Evolutionary conservation across 2,329 filamentous ascomycete species (phyloP), one percentile per base, ranked within the genome.

Genomic region (Periglandula ipomoeae): DNA sequence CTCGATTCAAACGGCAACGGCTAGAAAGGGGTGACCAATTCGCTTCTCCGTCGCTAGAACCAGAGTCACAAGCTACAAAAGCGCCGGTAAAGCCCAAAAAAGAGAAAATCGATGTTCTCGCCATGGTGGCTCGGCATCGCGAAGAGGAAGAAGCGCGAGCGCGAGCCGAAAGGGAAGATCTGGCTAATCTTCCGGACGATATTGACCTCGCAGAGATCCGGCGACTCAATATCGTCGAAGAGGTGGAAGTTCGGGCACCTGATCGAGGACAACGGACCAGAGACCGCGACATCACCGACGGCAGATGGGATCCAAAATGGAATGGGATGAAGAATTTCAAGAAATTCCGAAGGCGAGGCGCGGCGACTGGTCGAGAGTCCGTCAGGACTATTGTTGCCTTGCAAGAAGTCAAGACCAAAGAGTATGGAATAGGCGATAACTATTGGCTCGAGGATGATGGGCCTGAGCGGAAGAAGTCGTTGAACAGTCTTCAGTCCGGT

Each of bases 251-350:
- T 0, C 75, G 72, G 22, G 49, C 59, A 53, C 55, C 59, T 58
- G 59, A 58, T 46, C 52, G 58, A 48, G 50, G 55, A 3, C 49
- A 56, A 26, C 62, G 55, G 48, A 65, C 56, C 52, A 55, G 58
- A 53, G 79, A 82, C n/a, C 67, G 72, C 49, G 74, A 78, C 19
- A 63, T 74, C 40, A 71, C 68, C 1, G 70, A 72, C 39, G 73
- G 75, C 5, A 76, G 87, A 37, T 96, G 91, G 90, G 80, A 96
- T 55, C 82, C 88, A 1, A 76, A 75, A 35, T 98, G 93, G 93
- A 95, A 96, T 61, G 93, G 91, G 1, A 78, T 91, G 39, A 91
- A 89, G 66, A 97, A 98, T 61, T 98, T 95, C 70, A 98, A 98
- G 65, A 86, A 81, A 58, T 98, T 98, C 61, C 74, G 76, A 20